phyloP scores from a whole-genome alignment of 2,329 filamentous ascomycete species.

The Calonectria multiphialidica region DNA sequence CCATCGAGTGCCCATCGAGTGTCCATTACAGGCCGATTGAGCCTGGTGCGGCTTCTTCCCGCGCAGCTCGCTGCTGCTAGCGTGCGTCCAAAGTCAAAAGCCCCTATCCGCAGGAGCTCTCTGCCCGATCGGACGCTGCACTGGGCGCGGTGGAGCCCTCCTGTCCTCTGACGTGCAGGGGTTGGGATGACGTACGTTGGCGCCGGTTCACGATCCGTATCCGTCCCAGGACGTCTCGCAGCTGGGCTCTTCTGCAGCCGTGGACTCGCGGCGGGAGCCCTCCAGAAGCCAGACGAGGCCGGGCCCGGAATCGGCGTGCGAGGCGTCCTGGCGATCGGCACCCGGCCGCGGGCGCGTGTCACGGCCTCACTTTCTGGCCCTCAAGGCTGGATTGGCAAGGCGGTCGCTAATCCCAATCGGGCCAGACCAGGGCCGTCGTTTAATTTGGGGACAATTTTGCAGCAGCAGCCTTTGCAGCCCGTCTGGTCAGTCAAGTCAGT shows the following conservation, averaged over 20 bases:
- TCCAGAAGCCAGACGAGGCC: not conserved
- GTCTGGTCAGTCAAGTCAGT: too few relatives aligned
- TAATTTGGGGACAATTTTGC: constrained; percentile 4
- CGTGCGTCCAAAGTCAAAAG: not conserved
- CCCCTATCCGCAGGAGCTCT: not conserved
- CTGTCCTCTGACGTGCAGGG: constrained; percentile 1
- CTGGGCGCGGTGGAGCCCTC: not conserved
- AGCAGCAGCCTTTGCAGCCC: too few relatives aligned
- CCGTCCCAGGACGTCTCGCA: not conserved
- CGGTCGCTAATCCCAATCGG: constrained; percentile 1
- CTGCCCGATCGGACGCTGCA: not conserved
- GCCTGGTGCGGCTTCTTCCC: not conserved
- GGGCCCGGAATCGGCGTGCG: not conserved
- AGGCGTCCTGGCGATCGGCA: not conserved
- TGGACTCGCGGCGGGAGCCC: too few relatives aligned
- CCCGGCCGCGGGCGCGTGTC: not conserved
- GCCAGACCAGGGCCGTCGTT: not conserved
- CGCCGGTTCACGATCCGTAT: not conserved
- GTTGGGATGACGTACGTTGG: not conserved
- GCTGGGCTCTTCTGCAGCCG: not conserved
- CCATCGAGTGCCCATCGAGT: too few relatives aligned
- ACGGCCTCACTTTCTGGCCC: not conserved
- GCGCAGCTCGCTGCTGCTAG: not conserved
- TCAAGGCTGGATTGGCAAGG: not conserved
- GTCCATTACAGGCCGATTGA: not conserved